Evolutionary conservation across 2,329 filamentous ascomycete species (phyloP).

Genomic region (Anisogramma anomala): DNA sequence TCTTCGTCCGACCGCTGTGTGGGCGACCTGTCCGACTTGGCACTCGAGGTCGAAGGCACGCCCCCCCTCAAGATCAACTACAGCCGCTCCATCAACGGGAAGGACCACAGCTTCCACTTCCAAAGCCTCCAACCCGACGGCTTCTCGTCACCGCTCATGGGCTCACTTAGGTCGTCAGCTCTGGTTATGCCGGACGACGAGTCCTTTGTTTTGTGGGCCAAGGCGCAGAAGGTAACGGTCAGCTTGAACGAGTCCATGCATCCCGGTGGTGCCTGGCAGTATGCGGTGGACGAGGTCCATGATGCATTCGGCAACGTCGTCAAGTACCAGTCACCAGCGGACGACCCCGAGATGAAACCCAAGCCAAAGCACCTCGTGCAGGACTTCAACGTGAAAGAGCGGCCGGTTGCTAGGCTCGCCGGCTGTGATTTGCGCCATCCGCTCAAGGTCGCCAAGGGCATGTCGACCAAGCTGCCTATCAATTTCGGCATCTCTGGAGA

Average conservation of each 20-base stretch:
- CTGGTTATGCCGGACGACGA: conserved; percentile 47
- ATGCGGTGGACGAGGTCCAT: conserved; percentile 81
- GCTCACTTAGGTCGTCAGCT: conserved; percentile 43
- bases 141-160: conserved; percentile 65
- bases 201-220: conserved; percentile 66
- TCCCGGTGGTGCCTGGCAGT: conserved; percentile 70
- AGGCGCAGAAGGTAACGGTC: conserved; percentile 61
- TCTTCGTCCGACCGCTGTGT: conserved; percentile 60
- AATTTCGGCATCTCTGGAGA: conserved; percentile 53
- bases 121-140: conserved; percentile 90
- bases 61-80: conserved; percentile 90
- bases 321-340: conserved; percentile 54
- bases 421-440: conserved; percentile 72
- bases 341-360: conserved; percentile 55
- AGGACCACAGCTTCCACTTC: conserved; percentile 75
- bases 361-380: conserved; percentile 58
- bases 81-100: conserved; percentile 73
- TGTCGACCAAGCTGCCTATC: conserved; percentile 56
- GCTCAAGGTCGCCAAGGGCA: conserved; percentile 71
- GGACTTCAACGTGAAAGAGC: conserved; percentile 73
- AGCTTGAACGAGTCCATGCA: conserved; percentile 84
- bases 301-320: conserved; percentile 83
- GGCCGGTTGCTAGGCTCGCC: conserved; percentile 59
- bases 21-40: conserved; percentile 76
- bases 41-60: conserved; percentile 74